A percentile compares a stretch with the other conserved stretches of the same genome.
Conservation (phyloP, 768 basidiomycete species). For the Lepiota venenata region DNA sequence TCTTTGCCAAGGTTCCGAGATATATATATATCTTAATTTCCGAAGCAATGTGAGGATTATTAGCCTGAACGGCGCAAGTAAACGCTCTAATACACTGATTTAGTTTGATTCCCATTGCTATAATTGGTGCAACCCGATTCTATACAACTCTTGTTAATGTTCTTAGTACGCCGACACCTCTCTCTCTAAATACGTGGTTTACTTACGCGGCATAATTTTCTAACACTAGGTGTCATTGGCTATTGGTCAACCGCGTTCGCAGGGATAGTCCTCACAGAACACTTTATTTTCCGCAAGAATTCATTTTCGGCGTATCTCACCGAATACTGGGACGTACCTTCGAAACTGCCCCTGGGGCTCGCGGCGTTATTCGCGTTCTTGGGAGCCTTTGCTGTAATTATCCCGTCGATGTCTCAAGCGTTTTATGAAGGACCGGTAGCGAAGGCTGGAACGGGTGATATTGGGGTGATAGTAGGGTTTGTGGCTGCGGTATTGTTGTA, state of each 20-base stretch:
- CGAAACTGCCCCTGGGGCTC: conserved; percentile 54
- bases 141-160: conserved; percentile 62
- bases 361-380: conserved; percentile 54
- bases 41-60: conserved; percentile 54
- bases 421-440: conserved; percentile 76
- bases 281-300: conserved; percentile 56
- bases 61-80: not conserved
- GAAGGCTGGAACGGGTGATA: conserved; percentile 54
- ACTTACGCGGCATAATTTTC: not conserved
- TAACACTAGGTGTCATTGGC: conserved; percentile 36
- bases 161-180: conserved; percentile 42
- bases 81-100: not conserved
- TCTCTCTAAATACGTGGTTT: not conserved
- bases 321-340: conserved; percentile 50
- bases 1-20: conserved; percentile 55
- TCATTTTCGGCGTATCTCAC: conserved; percentile 47
- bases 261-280: conserved; percentile 61
- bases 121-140: conserved; percentile 67
- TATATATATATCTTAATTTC: conserved; percentile 66
- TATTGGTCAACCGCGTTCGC: conserved; percentile 61
- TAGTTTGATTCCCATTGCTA: conserved; percentile 65
- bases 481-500: conserved; percentile 44
- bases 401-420: conserved; percentile 68
- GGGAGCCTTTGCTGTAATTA: conserved; percentile 50
- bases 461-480: conserved; percentile 66